Evolutionary conservation across 2,329 filamentous ascomycete genomes (phyloP), one percentile per base, ranked within the genome.

Genomic region (Epichloe coenophiala): DNA sequence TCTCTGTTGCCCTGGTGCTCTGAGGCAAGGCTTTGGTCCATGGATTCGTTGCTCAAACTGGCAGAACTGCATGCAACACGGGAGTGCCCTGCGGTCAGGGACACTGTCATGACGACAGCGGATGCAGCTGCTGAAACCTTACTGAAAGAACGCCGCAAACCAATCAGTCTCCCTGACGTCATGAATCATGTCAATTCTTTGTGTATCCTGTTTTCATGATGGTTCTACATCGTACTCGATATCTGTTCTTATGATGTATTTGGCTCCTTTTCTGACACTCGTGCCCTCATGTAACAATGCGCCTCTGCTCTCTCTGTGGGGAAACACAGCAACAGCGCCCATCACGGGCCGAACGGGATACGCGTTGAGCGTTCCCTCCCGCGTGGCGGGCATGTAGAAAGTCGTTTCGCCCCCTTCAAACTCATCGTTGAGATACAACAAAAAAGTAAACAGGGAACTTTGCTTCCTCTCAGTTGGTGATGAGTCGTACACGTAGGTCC

Each of bases 381-480:
- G 70, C 0, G 75, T 70, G 4, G 76, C 80, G 0, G 83, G 83
- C 4, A 85, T 63, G 62, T 86, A 86, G 59, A 84, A 86, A 0
- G 81, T 85, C 0, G 83, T 86, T 62, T 86, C 82, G 23, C 83
- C 83, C 9, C 80, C 81, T 56, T 83, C 77, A 49, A 86, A 86
- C 51, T 86, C 82, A 54, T 86, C 82, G 47, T 85, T 85, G 2
- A 86, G 69, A 56, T 86, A 86, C 2, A 86, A 72, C 15, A 86
- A 63, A 59, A 86, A 85, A 0, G 82, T 86, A 56, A 83, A 86
- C 2, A 86, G 67, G 67, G 80, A 84, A 27, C 80, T 84, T 61
- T 85, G 82, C 56, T 74, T 79, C 33, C 74, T 74, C 0, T 68
- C 69, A 1, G 70, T 54, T 0, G 82, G 81, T 1, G 82, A 86